Conservation (phyloP, 768 basidiomycete genomes). For the Auricularia cornea region DNA sequence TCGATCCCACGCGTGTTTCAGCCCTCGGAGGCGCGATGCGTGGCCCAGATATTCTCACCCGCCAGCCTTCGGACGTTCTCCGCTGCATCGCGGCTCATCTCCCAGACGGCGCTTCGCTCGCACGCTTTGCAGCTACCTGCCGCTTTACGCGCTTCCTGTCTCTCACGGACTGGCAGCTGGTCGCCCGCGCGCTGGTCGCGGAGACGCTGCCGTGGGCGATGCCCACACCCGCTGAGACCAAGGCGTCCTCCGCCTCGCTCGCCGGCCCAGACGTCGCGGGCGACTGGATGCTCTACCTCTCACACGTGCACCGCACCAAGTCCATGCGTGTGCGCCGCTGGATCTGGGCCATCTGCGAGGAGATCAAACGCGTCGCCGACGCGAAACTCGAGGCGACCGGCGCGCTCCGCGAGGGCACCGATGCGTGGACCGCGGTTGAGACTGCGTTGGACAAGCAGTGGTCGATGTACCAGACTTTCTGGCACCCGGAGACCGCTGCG, state of each 20-base stretch:
- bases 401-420: too few species aligned
- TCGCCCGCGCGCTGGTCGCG: slow-evolving; percentile 16
- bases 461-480: too few species aligned
- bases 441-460: too few species aligned
- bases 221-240: slow-evolving; percentile 13
- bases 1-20: slow-evolving; percentile 10
- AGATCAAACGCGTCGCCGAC: slow-evolving; percentile 9
- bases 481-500: too few species aligned
- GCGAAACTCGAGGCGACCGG: not conserved
- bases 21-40: not conserved
- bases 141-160: slow-evolving; percentile 18
- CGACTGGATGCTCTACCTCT: slow-evolving; percentile 23
- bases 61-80: slow-evolving; percentile 17
- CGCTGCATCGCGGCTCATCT: slow-evolving; percentile 17
- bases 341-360: slow-evolving; percentile 18
- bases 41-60: slow-evolving; percentile 14
- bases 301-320: slow-evolving; percentile 15
- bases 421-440: too few species aligned
- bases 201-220: slow-evolving; percentile 19
- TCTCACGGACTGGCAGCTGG: slow-evolving; percentile 16
- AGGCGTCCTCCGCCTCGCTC: not conserved
- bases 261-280: slow-evolving; percentile 7
- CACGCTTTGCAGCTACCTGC: slow-evolving; percentile 17
- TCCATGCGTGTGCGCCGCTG: slow-evolving; percentile 20
- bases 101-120: slow-evolving; percentile 12